Percentiles rank a stretch among this genome's conserved stretches.
phyloP scores from a whole-genome alignment of 345 rosid genomes.

The Salix brachista region DNA sequence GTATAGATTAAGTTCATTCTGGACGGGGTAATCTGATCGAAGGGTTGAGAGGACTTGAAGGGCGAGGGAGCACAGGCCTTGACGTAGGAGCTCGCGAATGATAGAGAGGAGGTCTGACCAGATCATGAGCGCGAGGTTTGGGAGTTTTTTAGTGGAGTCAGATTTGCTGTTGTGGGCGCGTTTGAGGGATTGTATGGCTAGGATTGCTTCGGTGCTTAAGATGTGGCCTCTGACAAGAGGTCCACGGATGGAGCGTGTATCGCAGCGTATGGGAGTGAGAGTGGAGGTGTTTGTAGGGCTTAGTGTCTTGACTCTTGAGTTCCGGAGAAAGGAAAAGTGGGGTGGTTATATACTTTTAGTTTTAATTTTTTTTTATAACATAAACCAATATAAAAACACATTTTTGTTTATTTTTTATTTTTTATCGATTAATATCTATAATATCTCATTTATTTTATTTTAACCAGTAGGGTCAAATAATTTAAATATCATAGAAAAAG shows the following conservation, averaged over 20 bases:
- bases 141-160: conserved; percentile 32
- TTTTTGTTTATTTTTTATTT: too few relatives aligned
- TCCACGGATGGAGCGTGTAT: conserved; percentile 72
- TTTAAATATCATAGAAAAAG: too few relatives aligned
- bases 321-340: conserved; percentile 2
- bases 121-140: conserved; percentile 71
- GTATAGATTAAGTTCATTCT: conserved; percentile 43
- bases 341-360: too few relatives aligned
- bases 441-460: too few relatives aligned
- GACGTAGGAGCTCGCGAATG: conserved; percentile 78
- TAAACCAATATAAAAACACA: too few relatives aligned
- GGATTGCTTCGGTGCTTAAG: conserved; percentile 56
- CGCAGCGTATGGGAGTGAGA: conserved; percentile 42
- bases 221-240: too few relatives aligned
- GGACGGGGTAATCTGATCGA: conserved; percentile 54
- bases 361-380: too few relatives aligned
- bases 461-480: too few relatives aligned
- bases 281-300: conserved; percentile 1
- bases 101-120: conserved; percentile 42
- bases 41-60: conserved; percentile 63
- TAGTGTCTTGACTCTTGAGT: conserved; percentile 4
- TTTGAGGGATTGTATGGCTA: conserved; percentile 58
- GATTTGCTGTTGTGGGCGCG: conserved; percentile 41
- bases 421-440: too few relatives aligned
- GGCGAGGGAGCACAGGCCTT: conserved; percentile 62